Base-by-base conservation (phyloP, 1,139 yeast species). In the Candida gigantensis region DNA sequence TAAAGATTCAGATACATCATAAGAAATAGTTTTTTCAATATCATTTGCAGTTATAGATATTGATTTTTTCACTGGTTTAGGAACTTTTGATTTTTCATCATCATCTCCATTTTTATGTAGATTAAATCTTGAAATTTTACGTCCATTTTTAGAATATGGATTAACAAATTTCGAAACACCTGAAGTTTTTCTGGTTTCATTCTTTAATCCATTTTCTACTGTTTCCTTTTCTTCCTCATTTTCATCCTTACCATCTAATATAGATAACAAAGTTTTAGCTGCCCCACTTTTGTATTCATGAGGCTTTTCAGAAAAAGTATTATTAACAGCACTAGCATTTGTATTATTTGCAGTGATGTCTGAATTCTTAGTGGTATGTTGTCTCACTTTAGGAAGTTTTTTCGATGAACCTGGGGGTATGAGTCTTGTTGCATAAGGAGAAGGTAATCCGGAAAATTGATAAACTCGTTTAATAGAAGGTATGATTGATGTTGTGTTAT, bases 181-280 rank as follows among this genome's bases (percentile, higher is more conserved):
- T 27, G 39, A 38, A 11, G 19, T 19, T 7, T 18, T 18, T 18
- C 7, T 18, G 19, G 7, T 18, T 18, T 18, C 19, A 18, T 5
- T 5, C 19, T 18, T 7, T 7, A 18, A 18, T 18, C 7, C 19
- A 7, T 18, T 18, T 5, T 7, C 19, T n/a, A n/a, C n/a, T n/a
- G n/a, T n/a, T n/a, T n/a, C n/a, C 4, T 29, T 32, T 10, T 31
- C 28, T 7, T 35, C 42, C 3, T 25, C 31, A 14, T 39, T 41
- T 24, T 41, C 37, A 2, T 27, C 34, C 1, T n/a, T n/a, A 30
- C 68, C 72, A 44, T 81, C 86, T 34, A 85, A 61, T 31, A 84
- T 71, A 4, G 84, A 76, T 36, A 84, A 64, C 32, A 85, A 63
- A 1, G 85, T 75, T 32, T 77, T 69, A 0, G 94, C 95, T 1